Evolutionary conservation across 441 rosid genomes (phyloP).

Genomic region (Populus trichocarpa): DNA sequence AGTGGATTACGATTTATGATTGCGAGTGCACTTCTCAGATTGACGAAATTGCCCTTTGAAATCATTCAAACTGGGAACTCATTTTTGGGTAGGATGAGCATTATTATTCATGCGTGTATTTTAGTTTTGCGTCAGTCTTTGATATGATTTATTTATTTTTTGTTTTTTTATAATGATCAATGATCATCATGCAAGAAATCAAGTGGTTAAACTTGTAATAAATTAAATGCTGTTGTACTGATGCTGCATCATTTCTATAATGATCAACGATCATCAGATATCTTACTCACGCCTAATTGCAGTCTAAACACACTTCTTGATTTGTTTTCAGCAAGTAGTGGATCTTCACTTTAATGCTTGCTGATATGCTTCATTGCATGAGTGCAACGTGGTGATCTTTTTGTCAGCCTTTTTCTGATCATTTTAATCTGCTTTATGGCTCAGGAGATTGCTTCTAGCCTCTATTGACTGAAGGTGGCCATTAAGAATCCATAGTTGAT

Average conservation of each 20-base stretch:
- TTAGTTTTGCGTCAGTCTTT: not conserved
- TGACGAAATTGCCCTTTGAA: slow-evolving; percentile 6
- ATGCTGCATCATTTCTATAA: slow-evolving; percentile 3
- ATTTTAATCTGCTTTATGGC: not conserved
- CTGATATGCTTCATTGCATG: not conserved
- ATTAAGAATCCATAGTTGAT: not conserved
- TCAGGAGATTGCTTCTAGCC: not conserved
- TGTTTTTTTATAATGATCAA: too few relatives aligned
- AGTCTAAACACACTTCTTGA: not conserved
- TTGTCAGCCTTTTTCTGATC: not conserved
- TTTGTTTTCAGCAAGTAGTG: not conserved
- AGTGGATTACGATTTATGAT: not conserved
- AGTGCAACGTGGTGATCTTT: not conserved
- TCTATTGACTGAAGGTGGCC: not conserved
- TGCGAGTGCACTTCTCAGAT: not conserved
- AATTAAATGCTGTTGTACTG: not conserved
- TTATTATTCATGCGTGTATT: not conserved
- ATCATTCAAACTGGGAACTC: not conserved
- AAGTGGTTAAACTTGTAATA: too few relatives aligned
- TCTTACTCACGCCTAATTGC: not conserved
- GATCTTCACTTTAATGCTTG: not conserved
- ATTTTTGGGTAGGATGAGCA: not conserved
- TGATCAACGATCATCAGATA: too few relatives aligned
- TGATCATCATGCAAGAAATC: too few relatives aligned
- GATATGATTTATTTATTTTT: not conserved